Evolutionary conservation across 1,284 basidiomycete genomes (phyloP).

Genomic region (Ganoderma leucocontextum): DNA sequence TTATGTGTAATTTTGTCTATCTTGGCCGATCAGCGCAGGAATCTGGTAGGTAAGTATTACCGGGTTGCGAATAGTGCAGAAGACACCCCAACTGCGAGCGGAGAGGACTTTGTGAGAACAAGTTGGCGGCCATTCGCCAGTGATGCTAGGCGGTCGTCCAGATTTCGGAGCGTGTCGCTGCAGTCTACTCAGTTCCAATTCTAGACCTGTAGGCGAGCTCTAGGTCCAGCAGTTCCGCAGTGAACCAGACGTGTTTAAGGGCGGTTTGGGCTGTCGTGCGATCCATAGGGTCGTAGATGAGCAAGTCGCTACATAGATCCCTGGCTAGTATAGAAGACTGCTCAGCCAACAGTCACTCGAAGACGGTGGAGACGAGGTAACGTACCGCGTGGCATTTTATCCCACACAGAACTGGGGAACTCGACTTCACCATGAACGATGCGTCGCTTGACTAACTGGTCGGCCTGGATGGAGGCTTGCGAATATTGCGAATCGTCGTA

Average conservation of each 20-base stretch:
- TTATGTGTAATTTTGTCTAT: conserved; percentile 14
- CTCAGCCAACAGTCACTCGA: background rate
- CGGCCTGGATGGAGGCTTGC: conserved; percentile 57
- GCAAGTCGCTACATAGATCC: conserved; percentile 61
- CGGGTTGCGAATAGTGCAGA: background rate
- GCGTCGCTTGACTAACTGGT: conserved; percentile 68
- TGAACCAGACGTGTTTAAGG: conserved; percentile 70
- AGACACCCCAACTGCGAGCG: background rate
- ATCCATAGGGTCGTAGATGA: conserved; percentile 60
- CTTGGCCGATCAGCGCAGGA: background rate
- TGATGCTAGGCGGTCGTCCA: background rate
- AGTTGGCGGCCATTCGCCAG: background rate
- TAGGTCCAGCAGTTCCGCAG: conserved; percentile 63
- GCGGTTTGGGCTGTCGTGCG: conserved; percentile 71
- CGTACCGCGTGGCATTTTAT: conserved; percentile 64
- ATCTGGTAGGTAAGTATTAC: background rate
- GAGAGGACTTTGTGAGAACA: background rate
- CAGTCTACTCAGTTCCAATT: conserved; percentile 45
- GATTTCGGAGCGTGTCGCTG: background rate
- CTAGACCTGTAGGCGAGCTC: conserved; percentile 65
- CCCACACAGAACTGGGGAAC: conserved; percentile 64
- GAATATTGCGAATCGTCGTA: conserved; percentile 50
- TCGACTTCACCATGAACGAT: conserved; percentile 70
- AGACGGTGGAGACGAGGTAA: background rate
- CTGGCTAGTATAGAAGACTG: conserved; percentile 51